These are phyloP conservation scores for Fomitopsis pulvina DNA, from an alignment of 768 basidiomycete species.

Conservation along the genomic window DNA sequence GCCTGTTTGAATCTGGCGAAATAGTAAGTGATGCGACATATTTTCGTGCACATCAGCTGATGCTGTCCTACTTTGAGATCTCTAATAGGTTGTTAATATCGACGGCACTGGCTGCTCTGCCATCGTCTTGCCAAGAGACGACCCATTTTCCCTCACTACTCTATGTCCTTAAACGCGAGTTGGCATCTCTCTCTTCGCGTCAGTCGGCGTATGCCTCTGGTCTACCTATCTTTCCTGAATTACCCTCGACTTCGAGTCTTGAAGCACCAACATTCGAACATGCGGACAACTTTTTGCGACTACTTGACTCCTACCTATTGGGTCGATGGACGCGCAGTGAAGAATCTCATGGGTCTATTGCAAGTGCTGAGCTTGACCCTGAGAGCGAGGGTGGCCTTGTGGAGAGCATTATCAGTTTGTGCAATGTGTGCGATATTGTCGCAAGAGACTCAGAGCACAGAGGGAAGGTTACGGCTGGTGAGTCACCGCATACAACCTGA, in stretches of 20 bases:
- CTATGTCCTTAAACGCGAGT: slow-evolving; percentile 28
- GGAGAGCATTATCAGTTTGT: slow-evolving; percentile 44
- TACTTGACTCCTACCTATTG: slow-evolving; percentile 60
- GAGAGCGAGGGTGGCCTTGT: slow-evolving; percentile 40
- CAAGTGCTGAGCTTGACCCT: slow-evolving; percentile 20
- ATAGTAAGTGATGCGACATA: slow-evolving; percentile 22
- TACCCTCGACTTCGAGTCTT: slow-evolving; percentile 7
- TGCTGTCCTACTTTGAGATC: slow-evolving; percentile 29
- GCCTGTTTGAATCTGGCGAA: slow-evolving; percentile 20
- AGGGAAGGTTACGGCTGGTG: slow-evolving; percentile 6
- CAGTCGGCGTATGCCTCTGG: slow-evolving; percentile 34
- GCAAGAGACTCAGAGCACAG: slow-evolving; percentile 18
- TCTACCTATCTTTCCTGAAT: slow-evolving; percentile 30
- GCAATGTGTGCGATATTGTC: slow-evolving; percentile 40
- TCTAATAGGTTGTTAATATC: slow-evolving; percentile 50
- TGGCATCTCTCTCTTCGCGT: slow-evolving; percentile 33
- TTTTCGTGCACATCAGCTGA: slow-evolving; percentile 7
- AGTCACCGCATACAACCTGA: too few species aligned
- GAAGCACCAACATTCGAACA: slow-evolving; percentile 35
- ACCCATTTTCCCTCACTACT: slow-evolving; percentile 25
- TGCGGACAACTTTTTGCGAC: slow-evolving; percentile 47
- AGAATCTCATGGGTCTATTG: not conserved
- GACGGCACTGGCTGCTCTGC: slow-evolving; percentile 40
- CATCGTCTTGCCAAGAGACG: slow-evolving; percentile 35
- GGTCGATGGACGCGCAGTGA: slow-evolving; percentile 40